Evolutionary conservation across 176 grass and related monocot species (phyloP).

Genomic region (Saccharum spontaneum): DNA sequence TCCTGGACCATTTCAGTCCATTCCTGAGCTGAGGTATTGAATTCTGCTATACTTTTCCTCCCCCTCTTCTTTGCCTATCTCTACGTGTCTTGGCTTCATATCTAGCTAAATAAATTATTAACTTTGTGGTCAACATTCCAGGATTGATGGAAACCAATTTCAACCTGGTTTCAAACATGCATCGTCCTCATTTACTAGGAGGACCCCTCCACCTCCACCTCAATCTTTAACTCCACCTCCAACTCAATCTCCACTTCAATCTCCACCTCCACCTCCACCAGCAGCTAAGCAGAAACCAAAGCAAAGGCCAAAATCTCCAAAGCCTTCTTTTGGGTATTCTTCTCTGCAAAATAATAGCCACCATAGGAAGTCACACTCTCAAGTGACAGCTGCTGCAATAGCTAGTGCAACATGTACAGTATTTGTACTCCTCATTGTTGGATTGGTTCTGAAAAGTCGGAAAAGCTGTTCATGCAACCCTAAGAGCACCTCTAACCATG

Average conservation of each 20-base stretch:
- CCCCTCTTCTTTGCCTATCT: conserved; percentile 4
- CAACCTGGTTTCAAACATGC: conserved; percentile 45
- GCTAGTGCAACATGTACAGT: conserved; percentile 48
- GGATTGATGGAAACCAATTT: conserved; percentile 81
- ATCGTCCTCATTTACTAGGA: conserved; percentile 34
- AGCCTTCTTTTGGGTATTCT: conserved; percentile 44
- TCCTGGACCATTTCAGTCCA: conserved; percentile 74
- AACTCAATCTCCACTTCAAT: neutral
- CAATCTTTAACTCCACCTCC: conserved; percentile 18
- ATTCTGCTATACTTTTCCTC: neutral
- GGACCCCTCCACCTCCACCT: conserved; percentile 39
- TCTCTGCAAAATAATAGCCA: conserved; percentile 38
- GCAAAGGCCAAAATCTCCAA: conserved; percentile 45
- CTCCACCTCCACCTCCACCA: conserved; percentile 33
- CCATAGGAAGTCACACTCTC: conserved; percentile 47
- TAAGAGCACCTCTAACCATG: conserved; percentile 37
- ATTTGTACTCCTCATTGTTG: conserved; percentile 50
- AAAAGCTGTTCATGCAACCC: conserved; percentile 24
- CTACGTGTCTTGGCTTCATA: conserved; percentile 39
- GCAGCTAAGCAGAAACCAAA: conserved; percentile 58
- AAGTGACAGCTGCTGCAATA: conserved; percentile 47
- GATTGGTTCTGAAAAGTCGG: conserved; percentile 56
- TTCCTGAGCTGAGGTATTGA: conserved; percentile 69
- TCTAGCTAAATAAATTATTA: conserved; percentile 25
- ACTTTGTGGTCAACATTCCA: conserved; percentile 41